These are phyloP conservation scores for Xylariaceae sp. DNA, from an alignment of 2,329 filamentous ascomycete species.

Conservation along the genomic window DNA sequence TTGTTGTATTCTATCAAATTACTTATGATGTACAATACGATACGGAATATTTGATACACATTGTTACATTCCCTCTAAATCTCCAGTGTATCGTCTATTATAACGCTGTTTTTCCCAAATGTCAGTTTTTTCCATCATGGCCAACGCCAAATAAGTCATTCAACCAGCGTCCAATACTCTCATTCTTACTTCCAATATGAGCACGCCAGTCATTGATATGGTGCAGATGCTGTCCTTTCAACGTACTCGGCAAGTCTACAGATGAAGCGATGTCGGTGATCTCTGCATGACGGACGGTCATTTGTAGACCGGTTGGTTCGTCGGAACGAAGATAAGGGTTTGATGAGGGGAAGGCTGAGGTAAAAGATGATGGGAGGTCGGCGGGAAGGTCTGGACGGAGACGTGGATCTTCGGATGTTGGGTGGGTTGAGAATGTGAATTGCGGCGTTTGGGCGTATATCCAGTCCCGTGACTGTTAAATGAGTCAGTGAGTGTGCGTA, in stretches of 20 bases:
- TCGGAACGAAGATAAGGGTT: neutral
- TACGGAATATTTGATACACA: neutral
- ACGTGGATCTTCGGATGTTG: slow-evolving; percentile 56
- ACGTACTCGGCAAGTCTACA: neutral
- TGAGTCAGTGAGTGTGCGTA: neutral
- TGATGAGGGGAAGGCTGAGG: slow-evolving; percentile 26
- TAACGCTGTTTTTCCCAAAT: neutral
- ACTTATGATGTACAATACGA: neutral
- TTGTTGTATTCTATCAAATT: too few species aligned
- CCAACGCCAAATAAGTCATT: slow-evolving; percentile 25
- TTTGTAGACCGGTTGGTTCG: slow-evolving; percentile 10
- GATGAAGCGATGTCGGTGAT: slow-evolving; percentile 24
- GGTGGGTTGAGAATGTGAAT: slow-evolving; percentile 66
- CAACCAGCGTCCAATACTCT: slow-evolving; percentile 25
- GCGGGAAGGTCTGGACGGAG: slow-evolving; percentile 42
- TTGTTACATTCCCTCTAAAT: neutral
- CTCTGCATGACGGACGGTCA: slow-evolving; percentile 39
- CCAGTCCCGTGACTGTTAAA: slow-evolving; percentile 64
- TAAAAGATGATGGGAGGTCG: slow-evolving; percentile 41
- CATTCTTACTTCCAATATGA: slow-evolving; percentile 7
- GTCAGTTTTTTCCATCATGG: neutral
- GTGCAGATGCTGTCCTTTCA: slow-evolving; percentile 22
- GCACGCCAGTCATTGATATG: slow-evolving; percentile 27
- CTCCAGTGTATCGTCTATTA: neutral
- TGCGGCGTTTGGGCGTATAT: slow-evolving; percentile 81